A percentile compares a stretch with the other conserved stretches of the same genome.
phyloP scores from a whole-genome alignment of 805 yeast species.

The Barnettozyma vustinii region DNA sequence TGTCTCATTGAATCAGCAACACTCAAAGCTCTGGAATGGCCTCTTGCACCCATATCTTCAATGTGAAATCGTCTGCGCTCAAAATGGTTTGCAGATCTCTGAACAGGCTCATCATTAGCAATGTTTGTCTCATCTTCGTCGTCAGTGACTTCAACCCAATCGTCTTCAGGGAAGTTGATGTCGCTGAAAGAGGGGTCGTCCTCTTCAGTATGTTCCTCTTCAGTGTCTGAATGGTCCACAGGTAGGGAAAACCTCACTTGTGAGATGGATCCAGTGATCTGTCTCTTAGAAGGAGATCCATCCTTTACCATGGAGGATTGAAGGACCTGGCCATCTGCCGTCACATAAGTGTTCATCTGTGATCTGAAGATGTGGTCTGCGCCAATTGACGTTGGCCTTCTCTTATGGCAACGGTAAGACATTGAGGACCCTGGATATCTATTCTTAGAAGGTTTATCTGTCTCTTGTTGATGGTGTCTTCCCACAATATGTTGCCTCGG shows the following conservation, averaged over 20 bases:
- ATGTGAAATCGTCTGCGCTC: neutral
- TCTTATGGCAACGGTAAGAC: slow-evolving; percentile 20
- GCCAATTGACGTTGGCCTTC: slow-evolving; percentile 26
- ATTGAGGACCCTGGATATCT: slow-evolving; percentile 1
- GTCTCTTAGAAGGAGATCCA: slow-evolving; percentile 25
- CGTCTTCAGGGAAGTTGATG: slow-evolving; percentile 2
- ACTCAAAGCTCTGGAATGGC: slow-evolving; percentile 1
- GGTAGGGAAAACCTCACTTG: slow-evolving; percentile 27
- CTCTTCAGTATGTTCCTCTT: slow-evolving; percentile 14
- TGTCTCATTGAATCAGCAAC: slow-evolving; percentile 21
- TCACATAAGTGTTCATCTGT: slow-evolving; percentile 17
- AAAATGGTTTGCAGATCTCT: neutral
- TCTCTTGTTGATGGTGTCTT: neutral
- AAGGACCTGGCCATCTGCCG: slow-evolving; percentile 24
- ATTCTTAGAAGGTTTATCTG: no score
- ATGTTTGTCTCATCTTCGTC: neutral
- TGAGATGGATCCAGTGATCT: slow-evolving; percentile 22
- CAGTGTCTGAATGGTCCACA: slow-evolving; percentile 2
- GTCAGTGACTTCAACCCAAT: neutral
- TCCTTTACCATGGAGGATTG: slow-evolving; percentile 25
- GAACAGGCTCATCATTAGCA: slow-evolving; percentile 1
- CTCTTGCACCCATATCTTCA: slow-evolving; percentile 5
- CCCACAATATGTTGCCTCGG: no score
- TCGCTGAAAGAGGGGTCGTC: neutral
- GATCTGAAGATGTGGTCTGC: slow-evolving; percentile 13